Evolutionary conservation across 306 rosid genomes (phyloP).

Genomic region (Hylodesmum podocarpum): DNA sequence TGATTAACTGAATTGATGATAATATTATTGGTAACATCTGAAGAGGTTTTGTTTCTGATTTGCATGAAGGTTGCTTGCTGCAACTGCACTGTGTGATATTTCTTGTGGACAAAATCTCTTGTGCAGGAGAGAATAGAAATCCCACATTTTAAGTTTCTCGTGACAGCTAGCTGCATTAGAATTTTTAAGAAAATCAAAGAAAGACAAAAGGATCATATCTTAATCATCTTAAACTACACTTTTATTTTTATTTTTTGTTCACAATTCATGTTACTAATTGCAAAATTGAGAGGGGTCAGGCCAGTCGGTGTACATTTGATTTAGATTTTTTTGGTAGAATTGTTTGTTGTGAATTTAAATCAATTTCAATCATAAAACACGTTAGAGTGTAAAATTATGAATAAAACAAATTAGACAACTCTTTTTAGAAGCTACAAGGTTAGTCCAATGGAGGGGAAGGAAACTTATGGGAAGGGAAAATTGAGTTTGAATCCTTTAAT

Average conservation of each 20-base stretch:
- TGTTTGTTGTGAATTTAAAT: neutral
- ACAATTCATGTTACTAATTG: neutral
- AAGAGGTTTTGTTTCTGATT: neutral
- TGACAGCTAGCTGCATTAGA: neutral
- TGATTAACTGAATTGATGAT: neutral
- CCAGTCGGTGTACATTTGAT: neutral
- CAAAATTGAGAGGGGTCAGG: neutral
- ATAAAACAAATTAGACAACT: neutral
- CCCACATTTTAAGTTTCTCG: neutral
- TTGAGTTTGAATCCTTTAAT: too few species aligned
- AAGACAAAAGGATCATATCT: neutral
- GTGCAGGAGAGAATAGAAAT: neutral
- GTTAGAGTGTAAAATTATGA: neutral
- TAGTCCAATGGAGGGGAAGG: too few species aligned
- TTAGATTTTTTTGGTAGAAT: neutral
- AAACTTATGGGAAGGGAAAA: too few species aligned
- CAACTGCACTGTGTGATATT: neutral
- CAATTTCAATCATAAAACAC: neutral
- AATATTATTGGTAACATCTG: neutral
- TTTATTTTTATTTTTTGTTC: neutral
- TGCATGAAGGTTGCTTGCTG: neutral
- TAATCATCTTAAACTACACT: neutral
- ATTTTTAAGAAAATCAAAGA: neutral
- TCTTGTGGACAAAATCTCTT: neutral
- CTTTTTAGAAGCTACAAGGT: constrained; percentile 6